Conservation (phyloP, 1,139 yeast species). For the Pichia sorboxylosa region DNA sequence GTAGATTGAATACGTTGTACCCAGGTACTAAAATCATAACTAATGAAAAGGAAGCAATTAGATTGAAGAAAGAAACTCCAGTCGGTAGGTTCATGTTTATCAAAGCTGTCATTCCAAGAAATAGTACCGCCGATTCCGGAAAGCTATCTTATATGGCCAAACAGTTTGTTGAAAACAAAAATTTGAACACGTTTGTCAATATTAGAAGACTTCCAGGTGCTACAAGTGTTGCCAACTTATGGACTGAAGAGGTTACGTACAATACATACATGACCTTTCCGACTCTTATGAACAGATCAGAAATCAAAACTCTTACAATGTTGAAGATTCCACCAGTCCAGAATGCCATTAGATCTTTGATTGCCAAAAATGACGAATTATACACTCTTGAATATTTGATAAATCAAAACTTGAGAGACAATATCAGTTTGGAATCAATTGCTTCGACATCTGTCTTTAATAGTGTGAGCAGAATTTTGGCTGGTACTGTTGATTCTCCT, state of each 20-base stretch:
- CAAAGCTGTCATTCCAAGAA: constrained; percentile 59
- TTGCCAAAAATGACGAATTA: constrained; percentile 61
- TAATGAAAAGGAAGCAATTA: constrained; percentile 44
- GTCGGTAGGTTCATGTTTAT: constrained; percentile 70
- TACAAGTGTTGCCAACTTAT: constrained; percentile 59
- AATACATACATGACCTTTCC: constrained; percentile 75
- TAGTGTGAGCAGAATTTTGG: constrained; percentile 64
- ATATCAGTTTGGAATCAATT: constrained; percentile 27
- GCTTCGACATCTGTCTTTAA: constrained; percentile 38
- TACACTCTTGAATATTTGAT: constrained; percentile 53
- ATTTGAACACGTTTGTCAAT: constrained; percentile 58
- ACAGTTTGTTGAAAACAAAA: constrained; percentile 60
- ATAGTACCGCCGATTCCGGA: constrained; percentile 36
- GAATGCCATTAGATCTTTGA: constrained; percentile 63
- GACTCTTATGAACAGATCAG: constrained; percentile 77
- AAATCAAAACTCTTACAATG: constrained; percentile 42
- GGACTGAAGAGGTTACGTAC: constrained; percentile 83
- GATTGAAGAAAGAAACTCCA: constrained; percentile 33
- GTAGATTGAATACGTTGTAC: constrained; percentile 58
- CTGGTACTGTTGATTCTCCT: constrained; percentile 88
- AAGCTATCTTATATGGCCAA: constrained; percentile 42
- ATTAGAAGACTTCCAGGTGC: constrained; percentile 68
- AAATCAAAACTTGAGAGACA: constrained; percentile 35
- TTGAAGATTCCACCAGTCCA: constrained; percentile 72
- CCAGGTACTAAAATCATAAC: constrained; percentile 74